Conservation (phyloP, 1,139 yeast species). For the Diutina rugosa region DNA sequence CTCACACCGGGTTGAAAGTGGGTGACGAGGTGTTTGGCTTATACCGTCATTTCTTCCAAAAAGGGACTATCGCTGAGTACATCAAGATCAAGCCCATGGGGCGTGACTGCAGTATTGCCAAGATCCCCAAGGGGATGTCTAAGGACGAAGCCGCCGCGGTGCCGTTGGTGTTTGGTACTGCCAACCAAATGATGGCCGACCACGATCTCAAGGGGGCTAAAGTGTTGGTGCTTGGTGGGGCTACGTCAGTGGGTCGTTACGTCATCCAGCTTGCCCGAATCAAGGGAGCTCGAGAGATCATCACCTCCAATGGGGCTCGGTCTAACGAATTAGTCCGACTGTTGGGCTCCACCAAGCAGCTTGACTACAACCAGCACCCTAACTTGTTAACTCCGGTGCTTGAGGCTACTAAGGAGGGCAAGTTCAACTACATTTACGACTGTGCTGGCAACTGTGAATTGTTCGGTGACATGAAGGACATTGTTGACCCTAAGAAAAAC, state of each 20-base stretch:
- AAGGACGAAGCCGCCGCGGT: neutral
- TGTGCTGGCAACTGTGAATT: constrained; percentile 16
- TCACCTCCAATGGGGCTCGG: constrained; percentile 3
- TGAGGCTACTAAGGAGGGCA: constrained; percentile 6
- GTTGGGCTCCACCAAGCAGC: constrained; percentile 38
- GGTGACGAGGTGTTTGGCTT: constrained; percentile 63
- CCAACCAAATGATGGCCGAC: neutral
- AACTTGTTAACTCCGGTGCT: constrained; percentile 6
- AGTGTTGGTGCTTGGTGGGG: constrained; percentile 1
- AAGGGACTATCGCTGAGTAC: constrained; percentile 41
- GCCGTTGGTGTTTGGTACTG: neutral
- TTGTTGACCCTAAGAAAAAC: constrained; percentile 22
- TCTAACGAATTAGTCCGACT: constrained; percentile 26
- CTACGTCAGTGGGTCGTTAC: neutral
- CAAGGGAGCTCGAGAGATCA: neutral
- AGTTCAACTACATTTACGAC: constrained; percentile 26
- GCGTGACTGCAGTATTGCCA: neutral
- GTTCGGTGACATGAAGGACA: constrained; percentile 11
- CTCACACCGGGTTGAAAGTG: constrained; percentile 20
- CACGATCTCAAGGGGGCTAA: neutral
- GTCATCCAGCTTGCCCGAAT: neutral
- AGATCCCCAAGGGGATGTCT: neutral
- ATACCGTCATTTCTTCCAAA: constrained; percentile 23
- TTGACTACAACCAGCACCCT: constrained; percentile 33
- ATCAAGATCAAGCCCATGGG: constrained; percentile 20